Percentiles rank a stretch among this genome's conserved stretches.
Conservation (phyloP, 495 filamentous ascomycete genomes). For the Trichoderma virens region DNA sequence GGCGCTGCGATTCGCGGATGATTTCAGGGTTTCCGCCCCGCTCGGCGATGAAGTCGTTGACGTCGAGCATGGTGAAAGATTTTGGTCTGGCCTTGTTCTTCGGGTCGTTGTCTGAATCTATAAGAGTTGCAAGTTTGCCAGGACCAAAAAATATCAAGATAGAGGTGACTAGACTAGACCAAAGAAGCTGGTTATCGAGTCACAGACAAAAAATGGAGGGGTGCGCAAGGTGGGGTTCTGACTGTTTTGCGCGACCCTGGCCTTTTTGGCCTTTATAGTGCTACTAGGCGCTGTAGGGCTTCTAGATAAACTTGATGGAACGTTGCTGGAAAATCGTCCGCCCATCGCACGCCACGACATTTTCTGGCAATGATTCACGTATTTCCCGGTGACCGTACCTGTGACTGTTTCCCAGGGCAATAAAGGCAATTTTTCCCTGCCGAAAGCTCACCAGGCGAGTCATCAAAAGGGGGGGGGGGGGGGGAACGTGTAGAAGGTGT, state of each 20-base stretch:
- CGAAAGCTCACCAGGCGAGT: too few species aligned
- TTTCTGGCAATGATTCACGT: too few species aligned
- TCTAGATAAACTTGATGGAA: too few species aligned
- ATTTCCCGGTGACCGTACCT: too few species aligned
- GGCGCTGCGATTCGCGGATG: slow-evolving; percentile 83
- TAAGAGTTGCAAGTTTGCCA: not conserved
- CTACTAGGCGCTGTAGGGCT: too few species aligned
- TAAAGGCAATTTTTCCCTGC: too few species aligned
- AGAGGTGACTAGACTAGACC: not conserved
- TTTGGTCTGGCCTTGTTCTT: not conserved
- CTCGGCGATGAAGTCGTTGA: slow-evolving; percentile 53
- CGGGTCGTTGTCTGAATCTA: not conserved
- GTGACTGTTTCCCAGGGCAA: too few species aligned
- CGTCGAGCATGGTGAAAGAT: slow-evolving; percentile 26
- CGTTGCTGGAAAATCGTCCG: too few species aligned
- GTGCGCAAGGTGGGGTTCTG: slow-evolving; percentile 3
- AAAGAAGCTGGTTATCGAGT: not conserved
- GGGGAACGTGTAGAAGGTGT: too few species aligned
- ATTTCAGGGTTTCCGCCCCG: slow-evolving; percentile 81
- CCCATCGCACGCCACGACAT: too few species aligned
- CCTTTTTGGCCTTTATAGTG: too few species aligned
- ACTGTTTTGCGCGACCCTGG: not conserved
- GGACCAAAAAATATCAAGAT: not conserved
- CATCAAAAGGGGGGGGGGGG: too few species aligned
- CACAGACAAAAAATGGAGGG: not conserved